Percentiles rank a stretch among this genome's conserved stretches.
phyloP scores from a whole-genome alignment of 805 yeast genomes.

The Ascoidea rubescens region DNA sequence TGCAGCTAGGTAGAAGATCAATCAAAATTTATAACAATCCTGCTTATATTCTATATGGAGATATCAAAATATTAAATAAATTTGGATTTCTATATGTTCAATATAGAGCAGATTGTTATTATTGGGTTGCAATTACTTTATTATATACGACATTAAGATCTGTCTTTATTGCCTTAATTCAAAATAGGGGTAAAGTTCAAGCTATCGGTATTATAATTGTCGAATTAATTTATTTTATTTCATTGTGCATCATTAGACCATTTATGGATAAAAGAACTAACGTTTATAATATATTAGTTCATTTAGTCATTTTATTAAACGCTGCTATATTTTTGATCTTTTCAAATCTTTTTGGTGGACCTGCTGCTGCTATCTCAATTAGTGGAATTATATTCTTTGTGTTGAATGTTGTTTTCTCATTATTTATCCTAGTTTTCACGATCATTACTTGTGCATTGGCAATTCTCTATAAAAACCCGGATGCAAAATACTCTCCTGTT shows the following conservation, averaged over 20 bases:
- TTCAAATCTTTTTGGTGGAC: constrained; percentile 71
- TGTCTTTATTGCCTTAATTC: constrained; percentile 77
- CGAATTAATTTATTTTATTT: constrained; percentile 58
- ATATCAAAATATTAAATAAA: constrained; percentile 62
- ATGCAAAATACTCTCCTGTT: constrained; percentile 89
- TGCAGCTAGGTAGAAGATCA: constrained; percentile 63
- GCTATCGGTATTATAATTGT: constrained; percentile 63
- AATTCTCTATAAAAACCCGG: constrained; percentile 80
- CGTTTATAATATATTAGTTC: constrained; percentile 79
- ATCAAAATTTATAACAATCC: constrained; percentile 69
- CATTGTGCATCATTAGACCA: constrained; percentile 64
- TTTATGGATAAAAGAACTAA: constrained; percentile 92
- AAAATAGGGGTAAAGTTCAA: constrained; percentile 66
- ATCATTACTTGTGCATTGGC: constrained; percentile 81
- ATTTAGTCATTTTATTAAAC: constrained; percentile 67
- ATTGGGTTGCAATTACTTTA: constrained; percentile 60
- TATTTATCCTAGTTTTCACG: constrained; percentile 70
- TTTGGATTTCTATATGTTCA: constrained; percentile 91
- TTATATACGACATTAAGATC: constrained; percentile 60
- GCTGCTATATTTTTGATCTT: constrained; percentile 81
- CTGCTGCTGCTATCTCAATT: constrained; percentile 78
- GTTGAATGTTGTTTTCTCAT: constrained; percentile 78
- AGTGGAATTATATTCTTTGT: constrained; percentile 86
- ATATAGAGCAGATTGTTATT: constrained; percentile 76
- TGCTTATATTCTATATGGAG: constrained; percentile 83